These are phyloP conservation scores for Phytophthora nicotianae DNA, from an alignment of 352 stramenopile species.

Conservation along the genomic window DNA sequence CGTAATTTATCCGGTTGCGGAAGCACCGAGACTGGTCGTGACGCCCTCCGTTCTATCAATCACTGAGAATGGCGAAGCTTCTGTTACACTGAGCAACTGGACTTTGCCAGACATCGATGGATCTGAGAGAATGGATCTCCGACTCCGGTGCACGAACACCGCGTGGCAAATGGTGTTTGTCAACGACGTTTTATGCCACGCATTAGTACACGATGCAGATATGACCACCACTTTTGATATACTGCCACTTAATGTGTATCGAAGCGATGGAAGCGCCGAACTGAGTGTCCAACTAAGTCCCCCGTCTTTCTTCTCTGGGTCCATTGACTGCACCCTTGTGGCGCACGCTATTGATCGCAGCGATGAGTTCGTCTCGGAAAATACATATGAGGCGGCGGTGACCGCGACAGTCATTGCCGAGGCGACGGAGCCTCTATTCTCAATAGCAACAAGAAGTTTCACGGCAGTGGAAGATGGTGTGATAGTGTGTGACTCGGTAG, in stretches of 20 bases:
- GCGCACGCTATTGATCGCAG: slow-evolving; percentile 27
- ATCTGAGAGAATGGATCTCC: slow-evolving; percentile 27
- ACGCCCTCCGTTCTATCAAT: not conserved
- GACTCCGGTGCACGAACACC: slow-evolving; percentile 7
- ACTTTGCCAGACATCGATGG: slow-evolving; percentile 21
- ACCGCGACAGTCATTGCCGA: slow-evolving; percentile 23
- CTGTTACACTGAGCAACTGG: slow-evolving; percentile 18
- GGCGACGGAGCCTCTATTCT: slow-evolving; percentile 31
- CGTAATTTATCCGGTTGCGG: slow-evolving; percentile 19
- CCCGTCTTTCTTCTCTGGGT: slow-evolving; percentile 36
- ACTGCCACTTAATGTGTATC: slow-evolving; percentile 9
- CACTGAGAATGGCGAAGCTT: slow-evolving; percentile 10
- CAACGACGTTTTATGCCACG: slow-evolving; percentile 7
- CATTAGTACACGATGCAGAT: not conserved
- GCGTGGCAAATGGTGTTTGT: slow-evolving; percentile 13
- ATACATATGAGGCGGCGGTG: slow-evolving; percentile 22
- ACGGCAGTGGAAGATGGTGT: slow-evolving; percentile 34
- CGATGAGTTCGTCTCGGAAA: slow-evolving; percentile 14
- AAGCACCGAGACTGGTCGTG: slow-evolving; percentile 9
- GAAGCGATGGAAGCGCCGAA: slow-evolving; percentile 1
- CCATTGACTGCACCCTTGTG: slow-evolving; percentile 31
- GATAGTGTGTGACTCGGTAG: slow-evolving; percentile 26
- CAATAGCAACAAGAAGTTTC: slow-evolving; percentile 11
- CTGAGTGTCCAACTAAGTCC: slow-evolving; percentile 29
- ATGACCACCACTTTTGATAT: slow-evolving; percentile 5